Conservation (phyloP, 2,329 filamentous ascomycete species). For the Neopestalotiopsis clavispora region DNA sequence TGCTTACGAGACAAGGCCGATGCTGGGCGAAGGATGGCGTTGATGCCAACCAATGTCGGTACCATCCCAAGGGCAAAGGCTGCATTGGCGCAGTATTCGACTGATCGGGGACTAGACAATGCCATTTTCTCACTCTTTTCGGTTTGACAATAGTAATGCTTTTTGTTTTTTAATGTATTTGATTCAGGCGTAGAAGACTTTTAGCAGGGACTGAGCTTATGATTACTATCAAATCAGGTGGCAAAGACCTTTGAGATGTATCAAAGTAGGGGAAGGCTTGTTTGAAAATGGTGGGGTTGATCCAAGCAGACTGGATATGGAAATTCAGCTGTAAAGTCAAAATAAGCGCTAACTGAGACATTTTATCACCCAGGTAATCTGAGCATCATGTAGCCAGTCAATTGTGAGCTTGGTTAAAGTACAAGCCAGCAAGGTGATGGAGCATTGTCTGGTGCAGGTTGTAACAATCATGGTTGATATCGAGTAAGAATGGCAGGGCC, state of each 20-base stretch:
- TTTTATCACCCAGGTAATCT: not conserved
- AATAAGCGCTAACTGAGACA: constrained; percentile 1
- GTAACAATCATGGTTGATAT: too few species aligned
- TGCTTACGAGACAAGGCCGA: constrained; percentile 3
- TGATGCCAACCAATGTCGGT: constrained; percentile 7
- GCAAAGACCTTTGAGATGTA: not conserved
- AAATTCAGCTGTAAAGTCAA: not conserved
- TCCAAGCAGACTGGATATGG: not conserved
- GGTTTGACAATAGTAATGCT: not conserved
- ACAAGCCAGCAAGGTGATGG: too few species aligned
- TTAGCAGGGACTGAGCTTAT: not conserved
- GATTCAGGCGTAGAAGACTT: too few species aligned
- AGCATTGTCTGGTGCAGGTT: too few species aligned
- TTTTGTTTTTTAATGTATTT: not conserved
- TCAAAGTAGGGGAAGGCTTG: not conserved
- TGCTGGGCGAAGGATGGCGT: constrained; percentile 9
- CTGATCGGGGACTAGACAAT: not conserved
- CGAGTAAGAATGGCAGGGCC: too few species aligned
- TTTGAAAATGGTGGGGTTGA: not conserved
- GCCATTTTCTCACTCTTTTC: not conserved
- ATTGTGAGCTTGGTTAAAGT: too few species aligned
- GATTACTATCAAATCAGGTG: not conserved
- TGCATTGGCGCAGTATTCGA: constrained; percentile 8
- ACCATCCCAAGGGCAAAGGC: not conserved
- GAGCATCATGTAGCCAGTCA: too few species aligned